phyloP scores from a whole-genome alignment of 1,139 yeast species.

The Hyphopichia burtonii region DNA sequence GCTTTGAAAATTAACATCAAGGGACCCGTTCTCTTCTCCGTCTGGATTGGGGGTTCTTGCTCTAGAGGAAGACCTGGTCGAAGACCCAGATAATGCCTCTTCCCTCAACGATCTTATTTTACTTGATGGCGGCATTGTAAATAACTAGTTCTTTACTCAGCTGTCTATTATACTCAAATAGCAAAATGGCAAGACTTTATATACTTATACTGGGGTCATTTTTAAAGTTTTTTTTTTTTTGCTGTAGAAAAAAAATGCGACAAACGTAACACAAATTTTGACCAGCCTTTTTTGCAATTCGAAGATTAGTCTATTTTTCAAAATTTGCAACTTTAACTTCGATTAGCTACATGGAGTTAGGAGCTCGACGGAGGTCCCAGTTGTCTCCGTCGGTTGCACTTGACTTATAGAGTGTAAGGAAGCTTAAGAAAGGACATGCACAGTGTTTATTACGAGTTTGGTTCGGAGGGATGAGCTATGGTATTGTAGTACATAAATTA shows the following conservation, averaged over 20 bases:
- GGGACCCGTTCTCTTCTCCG: slow-evolving; percentile 42
- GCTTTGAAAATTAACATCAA: slow-evolving; percentile 39
- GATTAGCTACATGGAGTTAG: too few species aligned
- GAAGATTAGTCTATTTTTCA: too few species aligned
- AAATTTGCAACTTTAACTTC: too few species aligned
- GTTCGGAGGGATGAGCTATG: too few species aligned
- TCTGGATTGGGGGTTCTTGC: slow-evolving; percentile 46
- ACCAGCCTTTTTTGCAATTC: neutral
- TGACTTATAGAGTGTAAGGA: neutral
- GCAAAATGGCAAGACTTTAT: neutral
- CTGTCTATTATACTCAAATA: neutral
- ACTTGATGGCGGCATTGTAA: slow-evolving; percentile 1
- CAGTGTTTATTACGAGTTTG: too few species aligned
- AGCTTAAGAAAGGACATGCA: too few species aligned
- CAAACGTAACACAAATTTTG: neutral
- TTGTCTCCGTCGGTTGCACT: too few species aligned
- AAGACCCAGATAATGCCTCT: slow-evolving; percentile 19
- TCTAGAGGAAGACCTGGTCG: slow-evolving; percentile 38
- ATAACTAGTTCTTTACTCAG: neutral
- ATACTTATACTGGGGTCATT: neutral
- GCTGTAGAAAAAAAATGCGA: neutral
- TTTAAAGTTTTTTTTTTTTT: neutral
- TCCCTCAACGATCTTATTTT: slow-evolving; percentile 12
- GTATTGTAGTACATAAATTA: too few species aligned
- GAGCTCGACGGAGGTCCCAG: too few species aligned